These are phyloP conservation scores for Helichrysum umbraculigerum DNA, from an alignment of 129 eudicot species.

Conservation along the genomic window DNA sequence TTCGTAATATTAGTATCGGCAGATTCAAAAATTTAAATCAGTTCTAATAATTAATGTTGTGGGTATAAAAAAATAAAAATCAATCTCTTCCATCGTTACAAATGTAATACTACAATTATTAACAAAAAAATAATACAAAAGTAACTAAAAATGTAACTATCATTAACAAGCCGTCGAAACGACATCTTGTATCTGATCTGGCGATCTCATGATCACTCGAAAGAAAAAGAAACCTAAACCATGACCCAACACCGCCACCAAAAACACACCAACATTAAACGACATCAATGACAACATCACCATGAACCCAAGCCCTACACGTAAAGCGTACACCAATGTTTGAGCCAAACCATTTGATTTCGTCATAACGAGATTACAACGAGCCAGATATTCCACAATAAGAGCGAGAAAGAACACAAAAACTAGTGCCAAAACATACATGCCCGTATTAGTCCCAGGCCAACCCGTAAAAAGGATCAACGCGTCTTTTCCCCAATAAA, in stretches of 20 bases:
- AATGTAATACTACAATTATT: not conserved
- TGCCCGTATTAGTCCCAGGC: conserved; percentile 53
- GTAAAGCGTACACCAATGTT: conserved; percentile 46
- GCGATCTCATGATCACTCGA: conserved; percentile 27
- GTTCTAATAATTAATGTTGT: not conserved
- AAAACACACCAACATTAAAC: conserved; percentile 65
- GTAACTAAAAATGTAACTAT: not conserved
- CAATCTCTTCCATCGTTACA: not conserved
- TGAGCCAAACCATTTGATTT: conserved; percentile 47
- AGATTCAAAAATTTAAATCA: too few species aligned
- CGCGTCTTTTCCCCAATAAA: conserved; percentile 73
- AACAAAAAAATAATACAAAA: not conserved
- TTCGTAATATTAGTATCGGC: too few species aligned
- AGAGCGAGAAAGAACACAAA: conserved; percentile 53
- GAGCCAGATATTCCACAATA: conserved; percentile 49
- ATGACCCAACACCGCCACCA: conserved; percentile 59
- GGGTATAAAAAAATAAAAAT: not conserved
- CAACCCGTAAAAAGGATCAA: conserved; percentile 60
- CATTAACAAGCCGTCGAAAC: conserved; percentile 19
- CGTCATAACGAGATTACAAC: conserved; percentile 28
- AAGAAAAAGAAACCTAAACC: conserved; percentile 49
- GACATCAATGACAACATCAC: conserved; percentile 66
- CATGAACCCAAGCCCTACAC: conserved; percentile 57
- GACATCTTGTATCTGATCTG: not conserved
- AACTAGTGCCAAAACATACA: conserved; percentile 57